phyloP scores from a whole-genome alignment of 345 rosid species.

The Trapa bicornis region DNA sequence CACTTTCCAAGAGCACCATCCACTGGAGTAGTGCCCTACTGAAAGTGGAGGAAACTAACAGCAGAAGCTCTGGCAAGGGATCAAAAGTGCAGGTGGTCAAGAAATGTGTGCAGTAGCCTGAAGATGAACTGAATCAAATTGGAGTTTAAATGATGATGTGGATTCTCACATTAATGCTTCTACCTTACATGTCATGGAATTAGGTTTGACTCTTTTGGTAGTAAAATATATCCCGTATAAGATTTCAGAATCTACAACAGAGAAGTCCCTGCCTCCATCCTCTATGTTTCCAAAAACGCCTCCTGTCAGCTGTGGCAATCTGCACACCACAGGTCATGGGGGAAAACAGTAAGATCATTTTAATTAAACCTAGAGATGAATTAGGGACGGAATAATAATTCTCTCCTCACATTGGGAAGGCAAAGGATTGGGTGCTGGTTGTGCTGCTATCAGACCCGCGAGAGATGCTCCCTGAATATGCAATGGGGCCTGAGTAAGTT shows the following conservation, averaged over 20 bases:
- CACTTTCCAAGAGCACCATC: too few relatives aligned
- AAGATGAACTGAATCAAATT: too few relatives aligned
- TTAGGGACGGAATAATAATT: constrained; percentile 2
- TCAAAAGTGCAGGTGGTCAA: too few relatives aligned
- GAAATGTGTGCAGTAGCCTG: too few relatives aligned
- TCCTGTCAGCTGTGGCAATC: constrained; percentile 67
- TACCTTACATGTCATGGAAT: too few relatives aligned
- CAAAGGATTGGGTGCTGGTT: constrained; percentile 82
- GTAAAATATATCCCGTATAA: neutral
- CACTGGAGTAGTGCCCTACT: too few relatives aligned
- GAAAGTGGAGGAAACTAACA: too few relatives aligned
- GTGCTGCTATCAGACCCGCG: constrained; percentile 88
- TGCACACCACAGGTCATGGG: constrained; percentile 14
- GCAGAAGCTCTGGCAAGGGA: too few relatives aligned
- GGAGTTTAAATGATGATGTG: too few relatives aligned
- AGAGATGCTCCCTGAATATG: constrained; percentile 70
- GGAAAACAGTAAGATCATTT: neutral
- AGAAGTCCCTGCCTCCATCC: constrained; percentile 37
- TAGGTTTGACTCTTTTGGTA: too few relatives aligned
- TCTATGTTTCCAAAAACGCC: constrained; percentile 34
- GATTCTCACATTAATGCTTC: too few relatives aligned
- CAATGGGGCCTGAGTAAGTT: constrained; percentile 56
- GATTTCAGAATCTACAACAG: constrained; percentile 83
- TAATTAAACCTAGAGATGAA: neutral
- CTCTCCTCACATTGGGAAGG: constrained; percentile 63